phyloP scores from a whole-genome alignment of 2,329 filamentous ascomycete genomes.

The Emydomyces testavorans region DNA sequence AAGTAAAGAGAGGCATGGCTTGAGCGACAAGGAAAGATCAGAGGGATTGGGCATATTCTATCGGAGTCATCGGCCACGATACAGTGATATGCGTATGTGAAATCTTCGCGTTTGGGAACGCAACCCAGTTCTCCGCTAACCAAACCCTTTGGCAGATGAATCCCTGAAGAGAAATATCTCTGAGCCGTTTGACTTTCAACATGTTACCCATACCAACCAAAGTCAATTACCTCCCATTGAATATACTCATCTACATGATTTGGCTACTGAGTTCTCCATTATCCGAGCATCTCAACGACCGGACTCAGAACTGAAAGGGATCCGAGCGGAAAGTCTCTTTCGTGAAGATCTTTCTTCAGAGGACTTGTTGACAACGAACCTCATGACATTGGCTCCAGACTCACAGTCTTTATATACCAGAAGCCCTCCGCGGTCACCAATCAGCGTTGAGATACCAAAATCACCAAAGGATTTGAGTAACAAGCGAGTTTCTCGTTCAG shows the following conservation, averaged over 20 bases:
- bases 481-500: slow-evolving; percentile 29
- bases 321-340: slow-evolving; percentile 40
- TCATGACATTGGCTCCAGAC: slow-evolving; percentile 13
- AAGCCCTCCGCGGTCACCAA: slow-evolving; percentile 24
- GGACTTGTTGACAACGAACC: slow-evolving; percentile 14
- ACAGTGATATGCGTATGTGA: slow-evolving; percentile 29
- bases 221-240: slow-evolving; percentile 44
- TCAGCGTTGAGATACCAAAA: slow-evolving; percentile 22
- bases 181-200: slow-evolving; percentile 53
- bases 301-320: slow-evolving; percentile 40
- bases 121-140: neutral
- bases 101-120: neutral
- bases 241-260: slow-evolving; percentile 40
- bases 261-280: slow-evolving; percentile 44
- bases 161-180: slow-evolving; percentile 44
- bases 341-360: slow-evolving; percentile 28
- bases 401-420: slow-evolving; percentile 13
- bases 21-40: slow-evolving; percentile 23
- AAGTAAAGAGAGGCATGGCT: neutral
- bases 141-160: slow-evolving; percentile 24
- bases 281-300: slow-evolving; percentile 44
- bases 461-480: slow-evolving; percentile 20
- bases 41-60: slow-evolving; percentile 27
- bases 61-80: slow-evolving; percentile 25
- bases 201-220: slow-evolving; percentile 49